Evolutionary conservation across 768 basidiomycete species (phyloP), one percentile per base, ranked within the genome.

Genomic region (Coprinopsis sp.): DNA sequence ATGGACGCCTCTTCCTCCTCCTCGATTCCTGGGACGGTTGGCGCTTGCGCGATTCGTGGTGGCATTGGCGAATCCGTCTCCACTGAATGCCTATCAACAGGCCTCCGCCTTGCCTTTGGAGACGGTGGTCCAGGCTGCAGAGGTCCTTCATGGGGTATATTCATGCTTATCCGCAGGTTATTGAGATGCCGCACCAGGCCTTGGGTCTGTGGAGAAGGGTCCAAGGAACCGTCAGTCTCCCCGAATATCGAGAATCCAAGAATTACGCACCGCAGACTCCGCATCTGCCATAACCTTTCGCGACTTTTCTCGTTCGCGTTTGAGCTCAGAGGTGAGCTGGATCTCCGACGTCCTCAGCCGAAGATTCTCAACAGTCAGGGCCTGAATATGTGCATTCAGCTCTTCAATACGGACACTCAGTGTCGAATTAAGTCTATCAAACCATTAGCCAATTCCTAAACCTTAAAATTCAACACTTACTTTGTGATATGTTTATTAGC

Each of bases 401-500:
- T 91, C 88, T 63, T 91, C 87, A 58, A 91, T 82, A 37, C 87
- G 82, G 51, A 87, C 73, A 64, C 87, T 89, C 51, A 91, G 73
- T 14, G 86, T 89, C 33, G 88, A 88, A 68, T 91, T 91, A 52
- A 91, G 81, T 62, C 88, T 91, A 55, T 6, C n/a, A 23, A 22
- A 37, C 16, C 18, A 33, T 19, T 14, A 23, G 40, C 27, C 31
- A 34, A 24, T 30, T 58, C 16, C 27, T 22, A 12, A 18, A 23
- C 12, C 19, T 33, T 22, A 56, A 23, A 24, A 30, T 23, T 31
- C 14, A 0, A n/a, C 23, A 63, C 77, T 30, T 55, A 90, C 88
- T 91, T 91, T 21, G 89, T 90, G 61, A 91, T 91, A 67, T 91
- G 89, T 66, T 90, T 91, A 69, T 91, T 91, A 48, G 88, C 87